Base-by-base conservation (phyloP, 2,329 filamentous ascomycete genomes). In the Apiospora saccharicola region DNA sequence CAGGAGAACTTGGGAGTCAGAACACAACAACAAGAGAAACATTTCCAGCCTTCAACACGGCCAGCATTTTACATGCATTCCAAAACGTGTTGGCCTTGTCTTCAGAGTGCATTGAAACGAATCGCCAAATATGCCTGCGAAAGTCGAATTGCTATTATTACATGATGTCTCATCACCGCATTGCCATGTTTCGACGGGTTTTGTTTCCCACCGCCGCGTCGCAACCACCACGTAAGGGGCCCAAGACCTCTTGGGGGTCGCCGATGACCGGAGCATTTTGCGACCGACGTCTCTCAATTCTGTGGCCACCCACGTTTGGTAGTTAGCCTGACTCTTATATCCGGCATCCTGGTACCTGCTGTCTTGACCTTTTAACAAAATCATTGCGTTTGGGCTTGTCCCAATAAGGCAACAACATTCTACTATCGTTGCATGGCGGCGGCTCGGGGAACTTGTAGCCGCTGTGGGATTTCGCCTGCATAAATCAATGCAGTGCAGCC, bases 181-280 rank as follows among this genome's bases (percentile, higher is more conserved):
- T 47, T 22, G 46, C 14, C 6, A 46, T 41, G 37, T 41, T 41
- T 41, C 37, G 37, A 41, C 37, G 37, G 7, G 37, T 10, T 41
- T 10, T 41, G 37, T 41, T 41, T 22, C n/a, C 22, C n/a, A 5
- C 12, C n/a, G n/a, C n/a, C 46, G 44, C 46, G 46, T 47, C 46
- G 46, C 44, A 46, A 46, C 46, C 46, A 47, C 22, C 46, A 47
- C 5, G 46, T n/a, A 47, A n/a, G 46, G 19, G n/a, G 47, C 10
- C 8, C n/a, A 51, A 26, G 47, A n/a, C 3, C 19, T 47, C 46
- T 10, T 47, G 47, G 47, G 47, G 47, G 47, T 1, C 10, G n/a
- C 49, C 49, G 49, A 51, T 51, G 49, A 51, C 49, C 49, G 49
- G 49, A 51, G 49, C n/a, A 3, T 51, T 51, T 51, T 26, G 49